Percentiles rank a stretch among this genome's conserved stretches.
Conservation (phyloP, 805 yeast species). For the Vanderwaltozyma verrucispora region DNA sequence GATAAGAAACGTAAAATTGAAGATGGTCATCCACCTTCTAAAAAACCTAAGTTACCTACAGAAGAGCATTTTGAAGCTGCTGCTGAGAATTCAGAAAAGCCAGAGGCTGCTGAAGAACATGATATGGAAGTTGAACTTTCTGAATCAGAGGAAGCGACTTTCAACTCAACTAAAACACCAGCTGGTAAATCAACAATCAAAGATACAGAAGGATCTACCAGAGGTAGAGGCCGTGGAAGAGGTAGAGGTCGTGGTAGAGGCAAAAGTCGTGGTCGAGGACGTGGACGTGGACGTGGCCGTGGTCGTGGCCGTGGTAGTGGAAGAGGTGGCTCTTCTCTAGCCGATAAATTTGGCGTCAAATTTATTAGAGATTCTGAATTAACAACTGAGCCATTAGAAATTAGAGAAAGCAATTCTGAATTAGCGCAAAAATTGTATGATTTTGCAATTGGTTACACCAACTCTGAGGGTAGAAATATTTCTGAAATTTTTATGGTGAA, state of each 20-base stretch:
- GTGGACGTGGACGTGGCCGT: conserved; percentile 9
- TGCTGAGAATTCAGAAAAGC: too few species aligned
- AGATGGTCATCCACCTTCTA: background rate
- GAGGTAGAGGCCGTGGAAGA: conserved; percentile 8
- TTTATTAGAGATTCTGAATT: conserved; percentile 14
- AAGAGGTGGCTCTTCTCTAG: conserved; percentile 6
- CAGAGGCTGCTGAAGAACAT: background rate
- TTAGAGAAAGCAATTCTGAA: conserved; percentile 15
- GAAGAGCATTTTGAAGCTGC: too few species aligned
- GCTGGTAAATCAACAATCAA: background rate
- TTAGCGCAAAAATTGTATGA: conserved; percentile 34
- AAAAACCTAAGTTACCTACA: conserved; percentile 1
- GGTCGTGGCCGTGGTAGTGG: conserved; percentile 14
- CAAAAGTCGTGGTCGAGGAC: conserved; percentile 12
- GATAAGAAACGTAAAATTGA: conserved; percentile 1
- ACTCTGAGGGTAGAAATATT: conserved; percentile 39
- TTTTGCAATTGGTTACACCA: conserved; percentile 30
- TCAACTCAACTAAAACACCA: background rate
- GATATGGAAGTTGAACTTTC: too few species aligned
- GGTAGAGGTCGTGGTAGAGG: conserved; percentile 8
- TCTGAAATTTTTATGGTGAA: conserved; percentile 53
- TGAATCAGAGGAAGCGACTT: too few species aligned
- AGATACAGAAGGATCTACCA: conserved; percentile 1
- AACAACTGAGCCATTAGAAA: conserved; percentile 17
- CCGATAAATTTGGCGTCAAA: conserved; percentile 15